These are phyloP conservation scores for Capronia americana DNA, from an alignment of 2,329 filamentous ascomycete genomes.

Conservation along the genomic window DNA sequence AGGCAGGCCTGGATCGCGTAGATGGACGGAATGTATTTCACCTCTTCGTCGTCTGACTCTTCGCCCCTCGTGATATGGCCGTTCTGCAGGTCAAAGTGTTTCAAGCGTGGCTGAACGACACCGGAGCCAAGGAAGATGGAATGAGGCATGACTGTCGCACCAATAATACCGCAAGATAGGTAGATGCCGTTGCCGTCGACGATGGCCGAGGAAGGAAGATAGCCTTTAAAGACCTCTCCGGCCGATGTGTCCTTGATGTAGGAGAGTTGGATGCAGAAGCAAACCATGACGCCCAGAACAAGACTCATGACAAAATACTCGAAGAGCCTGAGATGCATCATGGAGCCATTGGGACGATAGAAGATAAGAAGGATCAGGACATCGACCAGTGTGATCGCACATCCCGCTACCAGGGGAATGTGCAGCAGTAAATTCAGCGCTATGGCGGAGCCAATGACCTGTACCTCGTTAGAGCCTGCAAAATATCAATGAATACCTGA, in stretches of 20 bases:
- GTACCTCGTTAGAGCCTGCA: conserved; percentile 5
- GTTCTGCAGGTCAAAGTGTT: conserved; percentile 54
- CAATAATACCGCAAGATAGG: conserved; percentile 60
- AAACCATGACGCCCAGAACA: conserved; percentile 62
- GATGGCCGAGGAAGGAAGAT: conserved; percentile 60
- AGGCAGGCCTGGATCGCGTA: conserved; percentile 75
- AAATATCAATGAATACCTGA: neutral
- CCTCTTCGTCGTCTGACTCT: conserved; percentile 53
- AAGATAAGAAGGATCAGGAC: conserved; percentile 64
- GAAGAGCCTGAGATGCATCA: conserved; percentile 59
- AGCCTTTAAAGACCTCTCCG: conserved; percentile 61
- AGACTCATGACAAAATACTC: conserved; percentile 62
- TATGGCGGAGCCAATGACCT: conserved; percentile 65
- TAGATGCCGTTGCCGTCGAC: conserved; percentile 61
- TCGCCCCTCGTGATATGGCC: conserved; percentile 40
- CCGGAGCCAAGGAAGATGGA: conserved; percentile 64
- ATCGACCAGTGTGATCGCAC: conserved; percentile 63
- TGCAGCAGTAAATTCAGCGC: conserved; percentile 61
- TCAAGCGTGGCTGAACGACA: conserved; percentile 61
- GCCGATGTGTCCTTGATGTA: conserved; percentile 57
- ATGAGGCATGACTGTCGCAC: conserved; percentile 66
- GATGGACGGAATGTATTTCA: conserved; percentile 73
- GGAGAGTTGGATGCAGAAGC: conserved; percentile 64
- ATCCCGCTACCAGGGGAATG: conserved; percentile 62
- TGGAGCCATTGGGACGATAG: conserved; percentile 59